A percentile compares a stretch with the other conserved stretches of the same genome.
Conservation (phyloP, 1,139 yeast genomes). For the Groenewaldozyma auringiensis region DNA sequence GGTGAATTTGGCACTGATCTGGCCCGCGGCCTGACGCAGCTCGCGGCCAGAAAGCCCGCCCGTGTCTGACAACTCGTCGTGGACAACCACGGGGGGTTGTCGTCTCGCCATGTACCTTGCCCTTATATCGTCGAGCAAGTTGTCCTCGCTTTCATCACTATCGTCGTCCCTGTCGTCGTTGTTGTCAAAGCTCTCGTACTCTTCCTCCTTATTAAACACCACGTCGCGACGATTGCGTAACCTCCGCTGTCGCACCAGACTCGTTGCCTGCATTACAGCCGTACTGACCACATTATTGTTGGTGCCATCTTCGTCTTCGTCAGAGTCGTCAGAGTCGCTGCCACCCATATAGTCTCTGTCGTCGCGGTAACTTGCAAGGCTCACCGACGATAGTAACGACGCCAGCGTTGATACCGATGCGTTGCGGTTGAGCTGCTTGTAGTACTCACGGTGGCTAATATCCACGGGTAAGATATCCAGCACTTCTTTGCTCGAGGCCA, state of each 20-base stretch:
- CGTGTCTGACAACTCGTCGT: neutral
- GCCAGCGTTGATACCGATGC: constrained; percentile 19
- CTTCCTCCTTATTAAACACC: neutral
- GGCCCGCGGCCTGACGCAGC: constrained; percentile 17
- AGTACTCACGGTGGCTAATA: constrained; percentile 22
- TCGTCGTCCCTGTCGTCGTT: neutral
- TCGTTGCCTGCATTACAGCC: constrained; percentile 13
- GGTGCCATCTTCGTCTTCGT: constrained; percentile 28
- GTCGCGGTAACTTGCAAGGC: constrained; percentile 3
- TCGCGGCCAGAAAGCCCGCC: neutral
- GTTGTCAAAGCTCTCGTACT: neutral
- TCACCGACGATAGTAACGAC: constrained; percentile 8
- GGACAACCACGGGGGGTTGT: neutral
- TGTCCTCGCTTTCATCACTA: neutral
- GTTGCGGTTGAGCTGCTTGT: constrained; percentile 17
- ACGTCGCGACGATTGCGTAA: neutral
- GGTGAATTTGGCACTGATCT: constrained; percentile 19
- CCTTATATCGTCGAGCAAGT: neutral
- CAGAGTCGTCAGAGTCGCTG: constrained; percentile 8
- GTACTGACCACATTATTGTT: constrained; percentile 17
- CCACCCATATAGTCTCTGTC: constrained; percentile 10
- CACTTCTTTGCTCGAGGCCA: constrained; percentile 53
- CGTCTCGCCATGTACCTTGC: neutral
- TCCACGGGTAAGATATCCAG: constrained; percentile 25
- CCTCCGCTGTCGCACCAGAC: neutral